Percentiles rank a stretch among this genome's conserved stretches.
phyloP scores from a whole-genome alignment of 2,329 filamentous ascomycete species.

The Cercospora zeae-maydis region DNA sequence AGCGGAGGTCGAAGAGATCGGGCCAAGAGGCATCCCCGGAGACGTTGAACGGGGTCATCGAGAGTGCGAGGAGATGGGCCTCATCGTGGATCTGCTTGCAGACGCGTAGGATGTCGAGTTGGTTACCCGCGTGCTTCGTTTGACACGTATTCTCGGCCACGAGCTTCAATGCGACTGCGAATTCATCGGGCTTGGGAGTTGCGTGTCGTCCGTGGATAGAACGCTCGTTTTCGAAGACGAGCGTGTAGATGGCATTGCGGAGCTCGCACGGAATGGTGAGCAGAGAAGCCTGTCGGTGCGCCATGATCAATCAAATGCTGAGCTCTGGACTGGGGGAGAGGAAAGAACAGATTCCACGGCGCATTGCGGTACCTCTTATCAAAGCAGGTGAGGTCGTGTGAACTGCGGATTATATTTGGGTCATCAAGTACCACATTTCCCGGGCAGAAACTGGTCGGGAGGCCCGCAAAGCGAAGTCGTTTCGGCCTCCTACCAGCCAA shows the following conservation, averaged over 20 bases:
- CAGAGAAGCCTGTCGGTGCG: slow-evolving; percentile 21
- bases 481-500: neutral
- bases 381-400: neutral
- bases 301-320: slow-evolving; percentile 1
- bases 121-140: slow-evolving; percentile 7
- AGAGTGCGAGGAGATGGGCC: slow-evolving; percentile 34
- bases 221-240: slow-evolving; percentile 25
- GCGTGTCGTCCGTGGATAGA: neutral
- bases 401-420: slow-evolving; percentile 2
- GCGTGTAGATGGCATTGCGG: slow-evolving; percentile 31
- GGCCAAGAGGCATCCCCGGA: slow-evolving; percentile 27
- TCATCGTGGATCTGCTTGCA: slow-evolving; percentile 32
- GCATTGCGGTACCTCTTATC: neutral
- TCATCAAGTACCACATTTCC: neutral
- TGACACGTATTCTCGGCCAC: slow-evolving; percentile 1
- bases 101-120: slow-evolving; percentile 24
- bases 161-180: slow-evolving; percentile 18
- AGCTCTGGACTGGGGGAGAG: neutral
- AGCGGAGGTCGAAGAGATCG: slow-evolving; percentile 29
- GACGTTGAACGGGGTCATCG: slow-evolving; percentile 31
- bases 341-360: neutral
- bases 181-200: slow-evolving; percentile 11
- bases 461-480: neutral
- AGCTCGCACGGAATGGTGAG: slow-evolving; percentile 32
- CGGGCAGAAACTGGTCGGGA: neutral